Evolutionary conservation across 1,284 basidiomycete genomes (phyloP).

Genomic region (Filobasidium uniguttulatum): DNA sequence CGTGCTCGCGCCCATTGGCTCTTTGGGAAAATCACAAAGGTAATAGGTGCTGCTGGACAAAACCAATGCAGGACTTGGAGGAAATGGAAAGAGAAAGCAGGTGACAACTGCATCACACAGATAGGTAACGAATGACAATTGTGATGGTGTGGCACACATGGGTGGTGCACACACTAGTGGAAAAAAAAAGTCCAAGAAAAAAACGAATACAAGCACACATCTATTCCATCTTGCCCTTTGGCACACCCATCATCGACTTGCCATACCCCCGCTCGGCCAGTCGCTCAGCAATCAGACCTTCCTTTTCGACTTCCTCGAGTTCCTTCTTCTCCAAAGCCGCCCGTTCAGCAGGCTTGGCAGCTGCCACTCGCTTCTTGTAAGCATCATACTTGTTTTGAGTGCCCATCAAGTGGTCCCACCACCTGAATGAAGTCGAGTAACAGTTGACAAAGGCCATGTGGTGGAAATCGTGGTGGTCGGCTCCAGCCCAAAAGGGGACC

Average conservation of each 20-base stretch:
- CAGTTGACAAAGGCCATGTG: constrained; percentile 57
- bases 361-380: constrained; percentile 51
- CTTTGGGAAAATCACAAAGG: too few species aligned
- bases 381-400: constrained; percentile 65
- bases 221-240: constrained; percentile 14
- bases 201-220: too few species aligned
- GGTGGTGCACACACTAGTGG: too few species aligned
- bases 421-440: constrained; percentile 81
- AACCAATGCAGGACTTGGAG: too few species aligned
- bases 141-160: too few species aligned
- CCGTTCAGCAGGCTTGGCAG: constrained; percentile 42
- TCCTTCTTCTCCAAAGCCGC: constrained; percentile 39
- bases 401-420: constrained; percentile 75
- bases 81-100: too few species aligned
- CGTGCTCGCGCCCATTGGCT: too few species aligned
- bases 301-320: constrained; percentile 46
- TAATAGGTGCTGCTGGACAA: too few species aligned
- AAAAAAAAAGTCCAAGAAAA: too few species aligned
- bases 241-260: constrained; percentile 20
- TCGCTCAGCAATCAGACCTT: constrained; percentile 58
- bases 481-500: constrained; percentile 94
- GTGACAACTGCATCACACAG: too few species aligned
- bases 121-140: too few species aligned
- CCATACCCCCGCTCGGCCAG: constrained; percentile 37
- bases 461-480: constrained; percentile 96